Percentiles rank a stretch among this genome's conserved stretches.
phyloP scores from a whole-genome alignment of 2,329 filamentous ascomycete species.

The Calonectria honghensis region DNA sequence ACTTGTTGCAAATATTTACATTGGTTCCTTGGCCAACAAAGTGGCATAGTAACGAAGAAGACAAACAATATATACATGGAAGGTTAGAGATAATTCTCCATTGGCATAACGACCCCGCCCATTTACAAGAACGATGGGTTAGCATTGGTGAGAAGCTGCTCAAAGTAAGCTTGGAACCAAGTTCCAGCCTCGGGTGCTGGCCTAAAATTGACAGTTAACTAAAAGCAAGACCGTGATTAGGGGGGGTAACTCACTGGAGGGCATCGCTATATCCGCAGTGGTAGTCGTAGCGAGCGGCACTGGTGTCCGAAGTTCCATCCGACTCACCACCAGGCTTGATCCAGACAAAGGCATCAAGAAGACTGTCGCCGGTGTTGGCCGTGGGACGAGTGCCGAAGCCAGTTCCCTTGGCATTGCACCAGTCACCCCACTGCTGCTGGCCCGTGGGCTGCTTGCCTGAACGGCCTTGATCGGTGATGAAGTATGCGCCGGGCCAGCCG shows the following conservation, averaged over 20 bases:
- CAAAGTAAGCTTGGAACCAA: conserved; percentile 80
- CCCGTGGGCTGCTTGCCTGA: conserved; percentile 76
- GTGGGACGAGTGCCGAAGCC: conserved; percentile 80
- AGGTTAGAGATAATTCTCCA: background rate
- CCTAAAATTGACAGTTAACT: conserved; percentile 48
- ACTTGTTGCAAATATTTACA: conserved; percentile 14
- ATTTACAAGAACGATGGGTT: conserved; percentile 68
- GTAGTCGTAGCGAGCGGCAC: conserved; percentile 62
- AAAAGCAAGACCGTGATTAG: background rate
- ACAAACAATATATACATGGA: conserved; percentile 23
- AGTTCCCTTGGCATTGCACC: conserved; percentile 79
- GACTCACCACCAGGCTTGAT: conserved; percentile 80
- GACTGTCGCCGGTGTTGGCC: conserved; percentile 74
- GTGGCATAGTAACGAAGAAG: background rate
- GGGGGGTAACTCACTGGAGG: conserved; percentile 58
- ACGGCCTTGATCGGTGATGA: conserved; percentile 72
- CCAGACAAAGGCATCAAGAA: conserved; percentile 82
- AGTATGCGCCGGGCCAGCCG: conserved; percentile 66
- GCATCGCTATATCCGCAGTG: conserved; percentile 72
- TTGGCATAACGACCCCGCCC: background rate
- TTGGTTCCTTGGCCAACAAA: background rate
- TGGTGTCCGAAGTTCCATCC: conserved; percentile 69
- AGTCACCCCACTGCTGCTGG: conserved; percentile 78
- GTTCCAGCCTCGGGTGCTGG: conserved; percentile 82
- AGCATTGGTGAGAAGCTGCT: conserved; percentile 73